These are phyloP conservation scores for Lablab purpureus DNA, from an alignment of 306 rosid species.

Conservation along the genomic window DNA sequence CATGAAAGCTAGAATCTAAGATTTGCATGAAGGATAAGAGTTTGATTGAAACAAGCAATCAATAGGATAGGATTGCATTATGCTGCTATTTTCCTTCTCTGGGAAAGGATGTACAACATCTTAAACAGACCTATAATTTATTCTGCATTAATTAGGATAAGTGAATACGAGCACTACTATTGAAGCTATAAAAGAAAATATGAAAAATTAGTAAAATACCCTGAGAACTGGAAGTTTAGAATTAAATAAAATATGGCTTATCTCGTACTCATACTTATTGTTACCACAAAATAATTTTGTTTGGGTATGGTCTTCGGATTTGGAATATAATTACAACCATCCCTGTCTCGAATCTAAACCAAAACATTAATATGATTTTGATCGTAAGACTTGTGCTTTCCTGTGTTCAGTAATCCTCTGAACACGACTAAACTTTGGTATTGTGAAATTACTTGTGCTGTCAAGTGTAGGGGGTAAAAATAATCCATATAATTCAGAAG, in stretches of 20 bases:
- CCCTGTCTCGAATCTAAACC: too few species aligned
- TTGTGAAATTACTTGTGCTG: too few species aligned
- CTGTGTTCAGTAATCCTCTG: too few species aligned
- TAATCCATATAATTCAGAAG: background rate
- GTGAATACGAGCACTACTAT: background rate
- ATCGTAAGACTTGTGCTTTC: too few species aligned
- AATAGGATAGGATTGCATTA: background rate
- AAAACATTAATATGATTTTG: too few species aligned
- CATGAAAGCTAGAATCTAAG: background rate
- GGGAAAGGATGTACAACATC: background rate
- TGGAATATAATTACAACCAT: too few species aligned
- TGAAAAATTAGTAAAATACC: background rate
- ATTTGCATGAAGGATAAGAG: background rate
- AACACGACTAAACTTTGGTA: too few species aligned
- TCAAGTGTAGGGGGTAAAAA: background rate
- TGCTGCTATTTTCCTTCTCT: background rate
- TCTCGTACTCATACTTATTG: too few species aligned
- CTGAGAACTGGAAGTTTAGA: background rate
- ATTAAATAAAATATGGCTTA: background rate
- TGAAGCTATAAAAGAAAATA: conserved; percentile 2
- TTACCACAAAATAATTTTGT: too few species aligned
- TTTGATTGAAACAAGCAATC: background rate
- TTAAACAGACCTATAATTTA: conserved; percentile 3
- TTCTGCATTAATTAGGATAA: background rate
- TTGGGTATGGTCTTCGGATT: too few species aligned